Evolutionary conservation across 805 yeast species (phyloP).

Genomic region (Kluyveromyces nonfermentans): DNA sequence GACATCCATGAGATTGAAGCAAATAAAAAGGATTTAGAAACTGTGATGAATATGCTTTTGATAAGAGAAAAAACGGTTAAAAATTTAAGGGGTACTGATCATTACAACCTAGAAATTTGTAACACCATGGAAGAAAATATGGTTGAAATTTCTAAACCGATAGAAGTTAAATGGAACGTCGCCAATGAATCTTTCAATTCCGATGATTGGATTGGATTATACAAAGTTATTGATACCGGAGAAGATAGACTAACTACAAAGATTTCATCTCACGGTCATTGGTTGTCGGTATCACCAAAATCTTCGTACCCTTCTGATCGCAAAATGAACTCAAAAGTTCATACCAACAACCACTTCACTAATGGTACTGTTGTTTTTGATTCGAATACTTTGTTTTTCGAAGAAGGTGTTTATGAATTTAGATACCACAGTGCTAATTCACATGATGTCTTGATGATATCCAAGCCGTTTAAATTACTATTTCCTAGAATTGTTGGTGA

Average conservation of each 20-base stretch:
- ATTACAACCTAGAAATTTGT: conserved; percentile 12
- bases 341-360: conserved; percentile 13
- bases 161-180: conserved; percentile 45
- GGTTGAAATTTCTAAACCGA: conserved; percentile 31
- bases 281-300: conserved; percentile 40
- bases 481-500: conserved; percentile 30
- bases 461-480: conserved; percentile 57
- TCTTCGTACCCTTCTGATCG: conserved; percentile 20
- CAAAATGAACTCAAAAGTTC: not conserved
- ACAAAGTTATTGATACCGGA: conserved; percentile 52
- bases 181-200: conserved; percentile 37
- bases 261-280: conserved; percentile 55
- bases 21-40: conserved; percentile 5
- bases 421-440: conserved; percentile 59
- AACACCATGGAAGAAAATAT: conserved; percentile 6
- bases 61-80: conserved; percentile 23
- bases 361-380: conserved; percentile 43
- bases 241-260: conserved; percentile 46
- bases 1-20: conserved; percentile 1
- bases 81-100: conserved; percentile 19
- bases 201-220: conserved; percentile 72
- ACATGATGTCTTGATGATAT: conserved; percentile 59
- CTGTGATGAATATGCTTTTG: conserved; percentile 5
- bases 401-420: conserved; percentile 63
- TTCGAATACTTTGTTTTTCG: conserved; percentile 45